phyloP scores from a whole-genome alignment of 1,284 basidiomycete genomes.

The Entoloma clypeatum region DNA sequence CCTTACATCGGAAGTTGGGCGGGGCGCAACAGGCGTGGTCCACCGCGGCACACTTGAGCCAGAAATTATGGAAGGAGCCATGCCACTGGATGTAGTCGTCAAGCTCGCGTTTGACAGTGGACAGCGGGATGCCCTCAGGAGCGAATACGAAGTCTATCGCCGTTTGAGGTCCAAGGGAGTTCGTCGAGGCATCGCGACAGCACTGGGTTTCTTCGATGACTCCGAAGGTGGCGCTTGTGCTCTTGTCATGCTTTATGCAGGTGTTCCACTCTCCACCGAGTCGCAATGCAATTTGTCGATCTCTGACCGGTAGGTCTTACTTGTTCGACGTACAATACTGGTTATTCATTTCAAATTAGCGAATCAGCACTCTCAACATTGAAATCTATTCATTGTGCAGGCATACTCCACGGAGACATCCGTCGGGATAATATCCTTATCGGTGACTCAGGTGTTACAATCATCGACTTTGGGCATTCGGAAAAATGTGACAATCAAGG shows the following conservation, averaged over 20 bases:
- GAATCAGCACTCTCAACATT: conserved; percentile 10
- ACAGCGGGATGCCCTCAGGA: conserved; percentile 10
- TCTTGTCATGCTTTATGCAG: too few relatives aligned
- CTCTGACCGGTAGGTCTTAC: conserved; percentile 10
- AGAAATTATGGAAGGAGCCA: conserved; percentile 5
- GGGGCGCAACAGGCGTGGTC: too few relatives aligned
- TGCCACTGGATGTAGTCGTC: conserved; percentile 8
- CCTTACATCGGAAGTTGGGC: conserved; percentile 14
- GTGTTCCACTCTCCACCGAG: conserved; percentile 5
- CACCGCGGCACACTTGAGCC: conserved; percentile 14
- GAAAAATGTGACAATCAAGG: conserved; percentile 3
- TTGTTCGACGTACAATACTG: conserved; percentile 3
- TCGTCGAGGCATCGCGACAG: conserved; percentile 10
- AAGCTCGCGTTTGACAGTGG: too few relatives aligned
- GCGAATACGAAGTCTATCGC: conserved; percentile 13
- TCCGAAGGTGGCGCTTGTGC: too few relatives aligned
- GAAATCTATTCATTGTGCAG: conserved; percentile 12
- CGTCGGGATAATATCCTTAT: conserved; percentile 12
- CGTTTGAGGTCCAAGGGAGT: conserved; percentile 9
- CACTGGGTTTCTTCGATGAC: too few relatives aligned
- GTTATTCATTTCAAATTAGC: conserved; percentile 2
- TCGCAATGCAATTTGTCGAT: neutral
- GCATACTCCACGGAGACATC: conserved; percentile 11
- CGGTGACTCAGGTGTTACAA: conserved; percentile 10
- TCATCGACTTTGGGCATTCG: conserved; percentile 12